These are phyloP conservation scores for Lagenaria siceraria DNA, from an alignment of 306 rosid genomes.

Conservation along the genomic window DNA sequence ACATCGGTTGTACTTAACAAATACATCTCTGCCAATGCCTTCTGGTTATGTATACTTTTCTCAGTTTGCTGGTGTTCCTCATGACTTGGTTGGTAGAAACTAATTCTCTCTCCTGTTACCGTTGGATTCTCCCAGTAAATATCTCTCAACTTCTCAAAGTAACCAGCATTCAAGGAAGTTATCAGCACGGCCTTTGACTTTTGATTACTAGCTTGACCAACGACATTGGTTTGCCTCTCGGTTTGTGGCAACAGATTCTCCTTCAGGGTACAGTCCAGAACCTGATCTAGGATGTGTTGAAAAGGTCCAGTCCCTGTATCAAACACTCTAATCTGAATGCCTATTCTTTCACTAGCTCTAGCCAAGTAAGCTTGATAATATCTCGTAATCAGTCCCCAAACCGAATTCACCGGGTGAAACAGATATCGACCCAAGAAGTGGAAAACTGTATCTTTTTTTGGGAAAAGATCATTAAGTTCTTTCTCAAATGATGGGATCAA, in stretches of 20 bases:
- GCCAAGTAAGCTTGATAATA: conserved; percentile 55
- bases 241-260: conserved; percentile 44
- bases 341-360: conserved; percentile 45
- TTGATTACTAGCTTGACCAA: conserved; percentile 7
- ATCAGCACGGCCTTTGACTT: conserved; percentile 47
- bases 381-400: conserved; percentile 65
- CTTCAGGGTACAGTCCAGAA: conserved; percentile 38
- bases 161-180: conserved; percentile 55
- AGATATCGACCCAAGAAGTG: conserved; percentile 70
- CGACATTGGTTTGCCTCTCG: conserved; percentile 3
- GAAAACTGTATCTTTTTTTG: conserved; percentile 51
- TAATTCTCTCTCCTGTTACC: conserved; percentile 40
- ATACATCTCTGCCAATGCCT: conserved; percentile 76
- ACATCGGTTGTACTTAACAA: conserved; percentile 46
- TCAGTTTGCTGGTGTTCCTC: conserved; percentile 58
- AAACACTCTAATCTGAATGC: conserved; percentile 64
- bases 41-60: conserved; percentile 44
- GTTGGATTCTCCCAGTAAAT: conserved; percentile 64
- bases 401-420: conserved; percentile 50
- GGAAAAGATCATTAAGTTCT: conserved; percentile 49
- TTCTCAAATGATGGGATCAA: conserved; percentile 54
- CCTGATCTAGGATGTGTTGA: conserved; percentile 54
- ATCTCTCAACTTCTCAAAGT: conserved; percentile 42
- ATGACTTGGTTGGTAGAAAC: conserved; percentile 65
- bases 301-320: conserved; percentile 51